Evolutionary conservation across 192 early-diverging fungal species (phyloP).

Genomic region (Coemansia sp.): DNA sequence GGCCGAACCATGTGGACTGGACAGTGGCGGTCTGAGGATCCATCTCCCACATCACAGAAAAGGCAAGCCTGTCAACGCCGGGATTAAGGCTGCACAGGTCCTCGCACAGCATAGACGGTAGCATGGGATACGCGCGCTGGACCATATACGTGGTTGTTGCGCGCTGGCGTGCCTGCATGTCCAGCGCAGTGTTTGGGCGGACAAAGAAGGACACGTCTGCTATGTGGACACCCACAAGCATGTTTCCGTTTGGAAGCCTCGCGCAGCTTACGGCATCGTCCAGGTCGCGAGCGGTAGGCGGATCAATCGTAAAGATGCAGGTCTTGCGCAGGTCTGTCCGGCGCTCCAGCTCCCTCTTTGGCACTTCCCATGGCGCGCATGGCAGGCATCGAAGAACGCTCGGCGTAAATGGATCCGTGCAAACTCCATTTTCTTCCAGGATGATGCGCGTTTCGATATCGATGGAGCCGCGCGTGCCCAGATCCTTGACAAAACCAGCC

Average conservation of each 20-base stretch:
- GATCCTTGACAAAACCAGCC: constrained; percentile 32
- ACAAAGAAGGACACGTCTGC: constrained; percentile 98
- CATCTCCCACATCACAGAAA: constrained; percentile 68
- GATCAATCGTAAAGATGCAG: constrained; percentile 89
- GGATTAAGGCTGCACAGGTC: constrained; percentile 82
- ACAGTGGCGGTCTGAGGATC: constrained; percentile 62
- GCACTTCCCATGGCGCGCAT: constrained; percentile 72
- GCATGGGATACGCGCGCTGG: constrained; percentile 91
- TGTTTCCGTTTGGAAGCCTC: constrained; percentile 38
- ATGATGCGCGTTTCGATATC: constrained; percentile 78
- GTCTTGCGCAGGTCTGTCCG: constrained; percentile 73
- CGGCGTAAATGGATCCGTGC: constrained; percentile 68
- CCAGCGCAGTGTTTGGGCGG: constrained; percentile 71
- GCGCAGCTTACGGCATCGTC: constrained; percentile 55
- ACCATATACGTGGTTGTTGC: constrained; percentile 96
- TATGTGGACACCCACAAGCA: constrained; percentile 75
- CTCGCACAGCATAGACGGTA: constrained; percentile 82
- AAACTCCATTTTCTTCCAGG: constrained; percentile 80
- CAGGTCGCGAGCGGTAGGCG: constrained; percentile 54
- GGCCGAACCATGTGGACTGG: constrained; percentile 80
- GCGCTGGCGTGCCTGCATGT: constrained; percentile 78
- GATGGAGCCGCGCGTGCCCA: constrained; percentile 79
- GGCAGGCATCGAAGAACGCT: constrained; percentile 77
- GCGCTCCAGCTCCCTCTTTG: constrained; percentile 62
- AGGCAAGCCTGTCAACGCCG: constrained; percentile 88